These are phyloP conservation scores for Diplocarpon mali DNA, from an alignment of 2,329 filamentous ascomycete species.

Conservation along the genomic window DNA sequence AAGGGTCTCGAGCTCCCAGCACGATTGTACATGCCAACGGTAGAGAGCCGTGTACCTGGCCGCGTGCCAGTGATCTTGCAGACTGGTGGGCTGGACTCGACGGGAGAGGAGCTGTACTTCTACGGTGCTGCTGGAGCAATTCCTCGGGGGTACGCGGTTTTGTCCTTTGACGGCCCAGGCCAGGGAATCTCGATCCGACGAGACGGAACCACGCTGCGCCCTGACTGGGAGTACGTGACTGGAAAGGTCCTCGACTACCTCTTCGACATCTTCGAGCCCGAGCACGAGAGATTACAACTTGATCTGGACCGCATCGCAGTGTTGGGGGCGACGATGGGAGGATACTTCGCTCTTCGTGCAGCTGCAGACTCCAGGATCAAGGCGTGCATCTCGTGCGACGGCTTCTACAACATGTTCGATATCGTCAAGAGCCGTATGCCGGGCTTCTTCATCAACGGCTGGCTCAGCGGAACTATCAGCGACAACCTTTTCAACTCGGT, in stretches of 20 bases:
- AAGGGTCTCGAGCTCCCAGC: slow-evolving; percentile 27
- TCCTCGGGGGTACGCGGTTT: slow-evolving; percentile 27
- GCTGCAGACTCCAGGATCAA: slow-evolving; percentile 33
- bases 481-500: slow-evolving; percentile 23
- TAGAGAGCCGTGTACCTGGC: slow-evolving; percentile 12
- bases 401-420: slow-evolving; percentile 29
- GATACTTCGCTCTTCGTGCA: slow-evolving; percentile 35
- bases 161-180: slow-evolving; percentile 32
- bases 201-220: slow-evolving; percentile 12
- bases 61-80: slow-evolving; percentile 16
- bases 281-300: slow-evolving; percentile 16
- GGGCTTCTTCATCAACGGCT: slow-evolving; percentile 18
- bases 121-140: slow-evolving; percentile 13
- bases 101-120: slow-evolving; percentile 28
- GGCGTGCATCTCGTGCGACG: slow-evolving; percentile 32
- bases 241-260: slow-evolving; percentile 20
- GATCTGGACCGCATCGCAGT: slow-evolving; percentile 22
- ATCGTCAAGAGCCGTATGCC: slow-evolving; percentile 22
- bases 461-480: slow-evolving; percentile 23
- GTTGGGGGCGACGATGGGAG: slow-evolving; percentile 31
- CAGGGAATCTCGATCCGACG: slow-evolving; percentile 27
- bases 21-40: slow-evolving; percentile 23
- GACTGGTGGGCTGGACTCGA: slow-evolving; percentile 24
- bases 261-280: slow-evolving; percentile 6
- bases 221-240: slow-evolving; percentile 24